phyloP scores from a whole-genome alignment of 768 basidiomycete species.

The Scleroderma citrinum region DNA sequence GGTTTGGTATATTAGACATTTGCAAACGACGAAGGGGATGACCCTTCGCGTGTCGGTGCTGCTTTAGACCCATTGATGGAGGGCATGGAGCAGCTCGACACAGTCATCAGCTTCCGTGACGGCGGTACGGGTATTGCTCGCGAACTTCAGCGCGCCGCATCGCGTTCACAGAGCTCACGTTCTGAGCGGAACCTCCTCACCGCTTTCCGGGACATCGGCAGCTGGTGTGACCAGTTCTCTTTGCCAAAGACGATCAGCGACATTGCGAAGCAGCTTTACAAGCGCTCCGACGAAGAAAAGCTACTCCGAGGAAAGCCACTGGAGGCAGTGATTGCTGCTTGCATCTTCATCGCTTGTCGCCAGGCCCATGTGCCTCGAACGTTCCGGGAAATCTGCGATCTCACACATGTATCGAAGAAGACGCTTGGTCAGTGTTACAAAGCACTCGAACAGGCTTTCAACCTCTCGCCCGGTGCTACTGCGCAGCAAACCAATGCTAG shows the following conservation, averaged over 20 bases:
- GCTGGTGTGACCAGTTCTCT: constrained; percentile 94
- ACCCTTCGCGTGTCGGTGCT: constrained; percentile 99
- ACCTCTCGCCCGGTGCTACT: constrained; percentile 76
- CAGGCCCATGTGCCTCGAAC: constrained; percentile 94
- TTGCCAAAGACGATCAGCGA: constrained; percentile 92
- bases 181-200: constrained; percentile 80
- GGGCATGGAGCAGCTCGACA: constrained; percentile 91
- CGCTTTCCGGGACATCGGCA: constrained; percentile 87
- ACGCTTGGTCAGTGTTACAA: constrained; percentile 91
- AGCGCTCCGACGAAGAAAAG: constrained; percentile 94
- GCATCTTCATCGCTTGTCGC: constrained; percentile 96
- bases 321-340: constrained; percentile 92
- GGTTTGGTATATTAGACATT: constrained; percentile 65
- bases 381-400: constrained; percentile 91
- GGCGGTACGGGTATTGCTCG: constrained; percentile 90
- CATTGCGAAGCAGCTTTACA: constrained; percentile 95
- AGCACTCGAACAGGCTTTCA: constrained; percentile 83
- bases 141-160: constrained; percentile 89
- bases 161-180: constrained; percentile 70
- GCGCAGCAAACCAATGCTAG: constrained; percentile 37
- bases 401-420: constrained; percentile 94
- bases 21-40: constrained; percentile 98
- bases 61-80: constrained; percentile 91
- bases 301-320: constrained; percentile 85
- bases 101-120: constrained; percentile 92